These are phyloP conservation scores for Elasticomyces elasticus DNA, from an alignment of 495 filamentous ascomycete species.

Conservation along the genomic window DNA sequence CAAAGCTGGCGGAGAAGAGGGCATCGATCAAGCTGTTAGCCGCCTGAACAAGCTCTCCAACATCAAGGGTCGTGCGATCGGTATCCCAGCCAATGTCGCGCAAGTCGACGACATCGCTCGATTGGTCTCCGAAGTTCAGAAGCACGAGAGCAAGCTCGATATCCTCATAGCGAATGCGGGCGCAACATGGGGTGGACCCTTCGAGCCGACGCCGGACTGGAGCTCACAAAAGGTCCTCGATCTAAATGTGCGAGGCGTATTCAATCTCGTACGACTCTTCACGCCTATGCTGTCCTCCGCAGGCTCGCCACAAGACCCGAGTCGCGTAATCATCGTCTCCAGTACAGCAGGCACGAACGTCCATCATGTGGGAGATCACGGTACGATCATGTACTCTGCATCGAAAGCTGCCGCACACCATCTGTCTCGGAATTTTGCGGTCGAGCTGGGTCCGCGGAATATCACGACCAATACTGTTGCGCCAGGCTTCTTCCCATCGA, in stretches of 20 bases:
- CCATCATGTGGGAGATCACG: slow-evolving; percentile 34
- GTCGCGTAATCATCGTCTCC: slow-evolving; percentile 32
- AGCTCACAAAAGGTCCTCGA: slow-evolving; percentile 34
- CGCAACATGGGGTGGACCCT: slow-evolving; percentile 35
- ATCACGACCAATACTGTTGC: slow-evolving; percentile 37
- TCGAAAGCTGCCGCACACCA: slow-evolving; percentile 40
- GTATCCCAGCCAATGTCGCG: slow-evolving; percentile 36
- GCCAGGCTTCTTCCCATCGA: slow-evolving; percentile 38
- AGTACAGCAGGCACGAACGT: slow-evolving; percentile 34
- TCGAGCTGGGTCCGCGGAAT: slow-evolving; percentile 35
- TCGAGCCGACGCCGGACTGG: slow-evolving; percentile 36
- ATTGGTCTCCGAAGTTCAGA: slow-evolving; percentile 31
- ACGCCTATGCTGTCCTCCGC: slow-evolving; percentile 30
- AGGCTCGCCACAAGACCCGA: slow-evolving; percentile 30
- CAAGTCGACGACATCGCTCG: slow-evolving; percentile 31
- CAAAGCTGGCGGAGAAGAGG: slow-evolving; percentile 29
- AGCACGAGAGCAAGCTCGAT: slow-evolving; percentile 29
- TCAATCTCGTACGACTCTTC: slow-evolving; percentile 30
- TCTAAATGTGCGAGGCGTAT: slow-evolving; percentile 37
- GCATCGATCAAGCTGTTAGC: slow-evolving; percentile 35
- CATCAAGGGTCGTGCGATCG: slow-evolving; percentile 32
- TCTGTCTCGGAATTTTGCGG: slow-evolving; percentile 32
- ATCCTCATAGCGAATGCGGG: slow-evolving; percentile 38
- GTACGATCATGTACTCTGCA: slow-evolving; percentile 36
- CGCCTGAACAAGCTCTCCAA: slow-evolving; percentile 33